These are phyloP conservation scores for Chaetoceros tenuissimus DNA, from an alignment of 108 stramenopile species.

Conservation along the genomic window DNA sequence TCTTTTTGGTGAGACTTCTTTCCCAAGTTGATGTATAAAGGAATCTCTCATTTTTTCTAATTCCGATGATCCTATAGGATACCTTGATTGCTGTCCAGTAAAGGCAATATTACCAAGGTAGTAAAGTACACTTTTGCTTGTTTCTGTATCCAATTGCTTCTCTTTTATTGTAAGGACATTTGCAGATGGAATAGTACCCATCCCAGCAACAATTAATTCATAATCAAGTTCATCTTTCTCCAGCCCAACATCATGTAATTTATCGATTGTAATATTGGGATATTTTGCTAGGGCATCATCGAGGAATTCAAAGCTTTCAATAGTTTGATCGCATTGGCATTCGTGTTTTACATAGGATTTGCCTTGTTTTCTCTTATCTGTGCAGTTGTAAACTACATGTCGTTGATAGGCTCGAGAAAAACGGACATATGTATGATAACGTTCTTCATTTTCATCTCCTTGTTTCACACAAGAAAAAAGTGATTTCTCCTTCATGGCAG, in stretches of 20 bases:
- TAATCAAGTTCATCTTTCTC: constrained; percentile 12
- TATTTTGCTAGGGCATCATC: constrained; percentile 30
- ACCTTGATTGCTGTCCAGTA: background rate
- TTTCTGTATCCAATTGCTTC: background rate
- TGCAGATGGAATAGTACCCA: constrained; percentile 12
- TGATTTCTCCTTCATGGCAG: too few relatives aligned
- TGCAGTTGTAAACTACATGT: constrained; percentile 21
- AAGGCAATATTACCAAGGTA: background rate
- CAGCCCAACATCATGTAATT: constrained; percentile 1
- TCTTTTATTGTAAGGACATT: constrained; percentile 13
- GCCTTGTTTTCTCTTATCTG: background rate
- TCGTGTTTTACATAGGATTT: background rate
- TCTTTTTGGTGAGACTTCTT: background rate
- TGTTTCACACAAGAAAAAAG: too few relatives aligned
- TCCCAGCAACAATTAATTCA: constrained; percentile 30
- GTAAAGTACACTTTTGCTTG: background rate
- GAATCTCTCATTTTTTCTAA: background rate
- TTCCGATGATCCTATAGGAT: background rate
- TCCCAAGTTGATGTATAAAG: background rate
- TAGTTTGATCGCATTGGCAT: constrained; percentile 6
- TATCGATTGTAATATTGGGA: constrained; percentile 17
- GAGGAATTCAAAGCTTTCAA: constrained; percentile 37
- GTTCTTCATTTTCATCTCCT: background rate
- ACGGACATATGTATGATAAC: constrained; percentile 11
- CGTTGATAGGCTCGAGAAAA: constrained; percentile 38